phyloP scores from a whole-genome alignment of 257 asterid species.

The Jacaranda copaia region DNA sequence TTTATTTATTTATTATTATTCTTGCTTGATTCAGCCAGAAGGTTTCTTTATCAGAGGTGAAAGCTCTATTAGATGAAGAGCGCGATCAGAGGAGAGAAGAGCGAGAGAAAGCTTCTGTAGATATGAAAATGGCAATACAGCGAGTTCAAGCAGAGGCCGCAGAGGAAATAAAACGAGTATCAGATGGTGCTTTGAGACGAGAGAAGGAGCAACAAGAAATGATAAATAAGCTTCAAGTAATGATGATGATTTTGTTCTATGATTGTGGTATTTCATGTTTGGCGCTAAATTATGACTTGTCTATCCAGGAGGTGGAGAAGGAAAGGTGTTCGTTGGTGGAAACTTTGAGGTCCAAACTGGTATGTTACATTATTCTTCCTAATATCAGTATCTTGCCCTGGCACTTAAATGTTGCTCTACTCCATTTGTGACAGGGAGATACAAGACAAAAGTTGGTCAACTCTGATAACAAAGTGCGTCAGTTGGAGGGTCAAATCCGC shows the following conservation, averaged over 20 bases:
- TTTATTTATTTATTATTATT: background rate
- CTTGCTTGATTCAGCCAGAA: constrained; percentile 77
- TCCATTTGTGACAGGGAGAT: constrained; percentile 70
- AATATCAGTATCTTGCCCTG: constrained; percentile 23
- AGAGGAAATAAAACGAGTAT: constrained; percentile 72
- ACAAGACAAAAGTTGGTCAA: constrained; percentile 83
- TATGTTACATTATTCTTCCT: constrained; percentile 43
- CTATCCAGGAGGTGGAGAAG: constrained; percentile 82
- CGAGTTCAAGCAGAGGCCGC: constrained; percentile 87
- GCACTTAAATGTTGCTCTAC: constrained; percentile 24
- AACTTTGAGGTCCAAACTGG: constrained; percentile 92
- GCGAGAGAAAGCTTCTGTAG: constrained; percentile 77
- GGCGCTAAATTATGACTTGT: constrained; percentile 24
- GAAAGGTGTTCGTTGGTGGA: constrained; percentile 83
- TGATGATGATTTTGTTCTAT: constrained; percentile 27
- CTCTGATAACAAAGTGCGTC: constrained; percentile 94
- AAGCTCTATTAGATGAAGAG: constrained; percentile 85
- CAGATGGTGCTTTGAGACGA: constrained; percentile 73
- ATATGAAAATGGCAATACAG: constrained; percentile 74
- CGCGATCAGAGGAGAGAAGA: constrained; percentile 95
- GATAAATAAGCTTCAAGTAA: constrained; percentile 89
- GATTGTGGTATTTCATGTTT: constrained; percentile 26
- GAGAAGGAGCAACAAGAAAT: constrained; percentile 94
- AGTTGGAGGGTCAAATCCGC: constrained; percentile 76
- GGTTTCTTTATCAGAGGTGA: constrained; percentile 77